Evolutionary conservation across 2,329 filamentous ascomycete species (phyloP), one percentile per base, ranked within the genome.

Genomic region (Botrytis cinerea): DNA sequence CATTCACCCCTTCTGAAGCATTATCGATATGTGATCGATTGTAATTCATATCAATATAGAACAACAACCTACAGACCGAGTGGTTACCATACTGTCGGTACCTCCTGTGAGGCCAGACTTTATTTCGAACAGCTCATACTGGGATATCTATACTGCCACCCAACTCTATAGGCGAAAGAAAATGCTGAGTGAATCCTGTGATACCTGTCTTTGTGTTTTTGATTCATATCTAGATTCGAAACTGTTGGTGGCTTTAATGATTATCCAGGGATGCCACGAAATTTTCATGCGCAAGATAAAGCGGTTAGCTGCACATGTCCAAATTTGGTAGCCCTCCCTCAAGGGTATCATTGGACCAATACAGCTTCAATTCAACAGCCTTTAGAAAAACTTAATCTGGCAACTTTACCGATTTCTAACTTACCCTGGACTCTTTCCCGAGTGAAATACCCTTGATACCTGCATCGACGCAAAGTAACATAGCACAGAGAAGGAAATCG

Each of bases 401-500:
- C 46, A 59, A 38, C 35, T 67, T 64, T 48, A 28, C 28, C 7
- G 60, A 40, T 51, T 22, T 25, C 28, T 40, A 71, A 61, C 59
- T 51, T 71, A 64, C n/a, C 69, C 48, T 54, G 8, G n/a, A 35
- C 16, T 35, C 20, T 25, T 40, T 64, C 12, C 45, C 70, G 25
- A 54, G 14, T 2, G 20, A 35, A 51, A 57, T 45, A 46, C 38
- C 70, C 70, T 66, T 71, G 45, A 12, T 70, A 57, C 46, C 25
- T 72, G 70, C 59, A 66, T 71, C 59, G 45, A 59, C 18, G 59
- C 45, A 71, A 59, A 67, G 46, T 67, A 67, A 67, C 70, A 72
- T 72, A 43, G 22, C 70, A 67, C 70, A 64, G 22, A 32, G n/a
- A 40, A 72, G 35, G 32, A 25, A 48, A 14, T 35, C 20, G 40